Conservation (phyloP, 805 yeast species). For the Candida ponderosae region DNA sequence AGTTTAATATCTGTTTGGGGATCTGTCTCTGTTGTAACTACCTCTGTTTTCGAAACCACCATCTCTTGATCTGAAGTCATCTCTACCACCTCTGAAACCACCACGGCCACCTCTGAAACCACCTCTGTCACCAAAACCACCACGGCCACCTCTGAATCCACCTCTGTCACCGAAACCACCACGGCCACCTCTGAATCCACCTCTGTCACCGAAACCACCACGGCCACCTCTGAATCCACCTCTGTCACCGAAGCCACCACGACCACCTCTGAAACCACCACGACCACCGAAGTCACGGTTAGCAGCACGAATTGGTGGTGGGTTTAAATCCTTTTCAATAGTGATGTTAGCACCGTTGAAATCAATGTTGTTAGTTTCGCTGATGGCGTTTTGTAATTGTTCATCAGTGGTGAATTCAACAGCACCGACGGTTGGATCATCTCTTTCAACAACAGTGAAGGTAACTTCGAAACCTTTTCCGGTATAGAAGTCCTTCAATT, state of each 20-base stretch:
- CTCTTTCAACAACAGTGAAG: constrained; percentile 41
- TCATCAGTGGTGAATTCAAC: constrained; percentile 52
- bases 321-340: constrained; percentile 69
- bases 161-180: constrained; percentile 41
- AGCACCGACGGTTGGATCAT: constrained; percentile 39
- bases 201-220: constrained; percentile 23
- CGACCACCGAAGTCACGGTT: constrained; percentile 32
- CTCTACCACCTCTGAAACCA: constrained; percentile 31
- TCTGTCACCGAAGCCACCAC: constrained; percentile 32
- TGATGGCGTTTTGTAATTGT: constrained; percentile 67
- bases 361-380: constrained; percentile 62
- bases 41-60: constrained; percentile 29
- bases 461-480: constrained; percentile 63
- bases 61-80: constrained; percentile 35
- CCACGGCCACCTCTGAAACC: constrained; percentile 23
- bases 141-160: constrained; percentile 23
- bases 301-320: constrained; percentile 41
- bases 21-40: constrained; percentile 58
- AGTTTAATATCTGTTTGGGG: constrained; percentile 61
- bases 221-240: constrained; percentile 29
- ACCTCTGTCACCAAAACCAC: constrained; percentile 16
- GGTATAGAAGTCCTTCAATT: constrained; percentile 82
- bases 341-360: constrained; percentile 61
- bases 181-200: constrained; percentile 29
- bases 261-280: constrained; percentile 37